These are phyloP conservation scores for Nidularia sp. DNA, from an alignment of 768 basidiomycete genomes.

Conservation along the genomic window DNA sequence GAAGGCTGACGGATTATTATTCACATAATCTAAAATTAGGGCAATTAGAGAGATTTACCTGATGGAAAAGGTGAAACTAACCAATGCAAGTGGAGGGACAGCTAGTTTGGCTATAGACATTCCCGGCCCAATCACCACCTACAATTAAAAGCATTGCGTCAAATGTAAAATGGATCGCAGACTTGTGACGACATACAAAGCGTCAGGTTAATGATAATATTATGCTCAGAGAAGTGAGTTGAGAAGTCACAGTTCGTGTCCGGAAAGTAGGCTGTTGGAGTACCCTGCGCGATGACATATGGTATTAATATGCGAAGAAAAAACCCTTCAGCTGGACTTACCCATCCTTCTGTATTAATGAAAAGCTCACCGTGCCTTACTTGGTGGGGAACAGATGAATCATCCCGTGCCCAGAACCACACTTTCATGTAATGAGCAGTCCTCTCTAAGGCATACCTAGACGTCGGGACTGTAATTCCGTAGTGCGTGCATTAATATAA, in stretches of 20 bases:
- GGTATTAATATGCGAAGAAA: background rate
- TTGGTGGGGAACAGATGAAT: background rate
- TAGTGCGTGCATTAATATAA: background rate
- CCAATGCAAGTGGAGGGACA: constrained; percentile 7
- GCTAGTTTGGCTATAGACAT: constrained; percentile 1
- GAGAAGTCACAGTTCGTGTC: background rate
- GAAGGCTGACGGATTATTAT: background rate
- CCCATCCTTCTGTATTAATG: background rate
- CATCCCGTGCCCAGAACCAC: background rate
- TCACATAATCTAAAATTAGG: background rate
- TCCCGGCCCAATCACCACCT: constrained; percentile 8
- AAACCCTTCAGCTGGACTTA: background rate
- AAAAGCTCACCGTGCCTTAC: background rate
- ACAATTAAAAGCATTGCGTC: background rate
- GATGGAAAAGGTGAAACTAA: background rate
- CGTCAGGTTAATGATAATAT: constrained; percentile 2
- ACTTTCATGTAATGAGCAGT: background rate
- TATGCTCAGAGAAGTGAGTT: background rate
- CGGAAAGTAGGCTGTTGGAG: background rate
- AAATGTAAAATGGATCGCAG: background rate
- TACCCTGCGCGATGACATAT: background rate
- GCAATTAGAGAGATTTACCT: background rate
- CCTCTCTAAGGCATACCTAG: background rate
- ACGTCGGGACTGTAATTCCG: background rate
- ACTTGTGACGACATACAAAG: background rate